Base-by-base conservation (phyloP, 169 alveolate species). In the Eimeria nieschulzi region DNA sequence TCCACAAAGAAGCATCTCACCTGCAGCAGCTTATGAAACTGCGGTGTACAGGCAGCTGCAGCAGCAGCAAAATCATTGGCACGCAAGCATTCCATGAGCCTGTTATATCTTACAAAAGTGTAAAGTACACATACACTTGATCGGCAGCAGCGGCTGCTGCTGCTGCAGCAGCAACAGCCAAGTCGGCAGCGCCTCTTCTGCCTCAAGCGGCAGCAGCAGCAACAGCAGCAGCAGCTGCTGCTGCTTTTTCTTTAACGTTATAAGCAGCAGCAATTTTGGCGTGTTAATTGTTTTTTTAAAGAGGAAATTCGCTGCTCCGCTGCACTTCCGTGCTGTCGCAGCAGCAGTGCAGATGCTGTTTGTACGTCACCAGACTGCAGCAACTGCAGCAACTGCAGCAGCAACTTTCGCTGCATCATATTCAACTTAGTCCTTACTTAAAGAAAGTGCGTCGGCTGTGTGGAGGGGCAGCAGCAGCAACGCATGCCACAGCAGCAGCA, bases 171-270 rank as follows among this genome's bases (percentile, higher is more conserved):
- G n/a, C n/a, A n/a, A n/a, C n/a, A n/a, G n/a, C n/a, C n/a, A n/a
- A n/a, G n/a, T n/a, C n/a, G n/a, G n/a, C n/a, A n/a, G n/a, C n/a
- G n/a, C n/a, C n/a, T n/a, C n/a, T n/a, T n/a, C n/a, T n/a, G n/a
- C n/a, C n/a, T n/a, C 23, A 8, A 17, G 23, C 9, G 9, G 85
- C 70, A 76, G 85, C 85, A 76, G 85, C 85, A 70, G 79, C 79
- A 8, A 10, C 13, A 56, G 64, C 64, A 56, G 64, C n/a, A 9
- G 13, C 13, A 56, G 64, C 64, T 13, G 13, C 64, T 56, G 64
- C 13, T 56, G 64, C 64, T 56, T 13, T 13, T 13, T 9, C 64
- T 13, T 56, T 56, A 56, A 56, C 13, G 13, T 56, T 56, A 56
- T 56, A 13, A 56, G 13, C 64, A 56, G 64, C 64, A 56, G 13